Evolutionary conservation across 306 rosid genomes (phyloP), one percentile per base, ranked within the genome.

Genomic region (Castanea crenata): DNA sequence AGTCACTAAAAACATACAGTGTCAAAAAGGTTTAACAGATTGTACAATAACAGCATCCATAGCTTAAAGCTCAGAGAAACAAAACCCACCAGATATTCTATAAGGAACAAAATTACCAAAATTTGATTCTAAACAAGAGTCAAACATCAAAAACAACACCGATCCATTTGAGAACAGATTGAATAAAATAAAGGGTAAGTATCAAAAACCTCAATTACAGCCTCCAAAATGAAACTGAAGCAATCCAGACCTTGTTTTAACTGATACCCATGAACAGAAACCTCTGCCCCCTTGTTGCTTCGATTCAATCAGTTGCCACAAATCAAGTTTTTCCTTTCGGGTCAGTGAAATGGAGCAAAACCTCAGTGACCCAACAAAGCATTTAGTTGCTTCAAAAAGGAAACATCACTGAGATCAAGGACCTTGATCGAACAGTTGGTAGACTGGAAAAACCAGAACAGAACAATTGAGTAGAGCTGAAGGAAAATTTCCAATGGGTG

Each of bases 131-230:
- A 69, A 27, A 44, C 23, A 67, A 13, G 9, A 29, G 15, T 46
- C 27, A 79, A 78, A 11, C 46, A 8, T 64, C 38, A 79, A 65
- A 80, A 80, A 31, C 59, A 31, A 55, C 61, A 80, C 73, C 65
- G 31, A 77, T 68, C 85, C 81, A 74, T 46, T 31, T 31, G 73
- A 70, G 81, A 78, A 79, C 61, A 78, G 51, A 75, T 25, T 25
- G 72, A 87, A 55, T n/a, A 25, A 71, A 19, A 58, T 21, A 32
- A 82, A 75, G 80, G 72, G 76, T 20, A 85, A 77, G 85, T 8
- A 68, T 75, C 62, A 76, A 85, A 75, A 94, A 88, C 92, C 86
- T 80, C 79, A 80, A 74, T 44, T 72, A 15, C 63, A 84, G 59
- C 55, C 79, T 59, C 41, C 79, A 73, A 63, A 74, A 46, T 81